phyloP scores from a whole-genome alignment of 2,329 filamentous ascomycete species.

The Cytospora leucostoma region DNA sequence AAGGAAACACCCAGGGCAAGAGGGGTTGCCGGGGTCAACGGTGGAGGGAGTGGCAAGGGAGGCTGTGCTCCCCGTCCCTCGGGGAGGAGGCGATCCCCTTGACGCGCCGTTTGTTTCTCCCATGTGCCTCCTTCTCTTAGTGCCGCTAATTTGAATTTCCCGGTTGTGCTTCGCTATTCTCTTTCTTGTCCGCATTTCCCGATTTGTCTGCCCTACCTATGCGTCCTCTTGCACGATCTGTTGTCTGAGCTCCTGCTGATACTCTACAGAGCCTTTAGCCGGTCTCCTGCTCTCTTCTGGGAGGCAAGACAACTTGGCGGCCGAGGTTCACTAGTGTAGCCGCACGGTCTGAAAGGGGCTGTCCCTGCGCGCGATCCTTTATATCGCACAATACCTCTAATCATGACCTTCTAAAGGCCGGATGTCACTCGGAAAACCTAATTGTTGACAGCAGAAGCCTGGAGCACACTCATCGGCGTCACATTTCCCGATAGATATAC shows the following conservation, averaged over 20 bases:
- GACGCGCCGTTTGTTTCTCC: not conserved
- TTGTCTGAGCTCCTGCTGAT: constrained; percentile 4
- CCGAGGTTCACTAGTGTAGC: not conserved
- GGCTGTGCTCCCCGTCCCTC: not conserved
- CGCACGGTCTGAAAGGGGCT: not conserved
- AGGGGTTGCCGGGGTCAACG: not conserved
- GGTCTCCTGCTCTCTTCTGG: not conserved
- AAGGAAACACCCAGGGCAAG: not conserved
- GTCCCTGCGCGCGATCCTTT: constrained; percentile 2
- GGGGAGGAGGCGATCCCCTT: not conserved
- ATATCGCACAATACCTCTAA: constrained; percentile 7
- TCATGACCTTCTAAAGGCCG: constrained; percentile 20
- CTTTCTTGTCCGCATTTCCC: constrained; percentile 6
- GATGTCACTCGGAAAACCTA: constrained; percentile 4
- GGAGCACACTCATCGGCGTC: constrained; percentile 15
- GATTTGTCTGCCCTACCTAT: constrained; percentile 1
- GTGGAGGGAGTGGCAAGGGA: not conserved
- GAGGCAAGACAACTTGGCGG: not conserved
- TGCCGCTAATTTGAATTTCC: constrained; percentile 22
- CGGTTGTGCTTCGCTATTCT: constrained; percentile 18
- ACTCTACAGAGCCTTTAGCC: not conserved
- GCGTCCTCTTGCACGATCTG: not conserved
- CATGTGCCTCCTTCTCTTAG: constrained; percentile 3
- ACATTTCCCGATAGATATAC: not conserved
- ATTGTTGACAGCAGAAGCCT: constrained; percentile 1